A percentile compares a stretch with the other conserved stretches of the same genome.
These are phyloP conservation scores for Cardamine resedifolia DNA, from an alignment of 345 rosid species.

Conservation along the genomic window DNA sequence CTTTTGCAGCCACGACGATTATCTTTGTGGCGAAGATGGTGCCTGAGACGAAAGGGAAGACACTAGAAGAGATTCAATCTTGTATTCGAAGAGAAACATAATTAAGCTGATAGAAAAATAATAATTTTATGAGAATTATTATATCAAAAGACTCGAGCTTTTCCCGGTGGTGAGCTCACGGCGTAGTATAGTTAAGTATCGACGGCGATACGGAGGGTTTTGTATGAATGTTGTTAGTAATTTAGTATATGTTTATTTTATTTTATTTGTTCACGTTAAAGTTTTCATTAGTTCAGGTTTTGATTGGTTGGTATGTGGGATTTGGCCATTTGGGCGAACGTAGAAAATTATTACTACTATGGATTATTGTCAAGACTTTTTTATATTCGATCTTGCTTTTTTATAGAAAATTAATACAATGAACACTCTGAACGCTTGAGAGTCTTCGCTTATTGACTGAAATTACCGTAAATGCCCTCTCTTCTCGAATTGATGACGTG, in stretches of 20 bases:
- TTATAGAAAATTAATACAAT: too few species aligned
- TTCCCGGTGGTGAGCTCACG: neutral
- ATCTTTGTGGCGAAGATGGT: constrained; percentile 73
- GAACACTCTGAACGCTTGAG: neutral
- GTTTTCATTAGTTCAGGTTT: constrained; percentile 7
- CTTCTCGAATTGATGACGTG: constrained; percentile 4
- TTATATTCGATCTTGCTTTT: too few species aligned
- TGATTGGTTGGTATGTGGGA: neutral
- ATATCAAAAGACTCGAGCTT: constrained; percentile 7
- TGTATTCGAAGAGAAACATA: constrained; percentile 46
- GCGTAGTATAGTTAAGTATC: neutral
- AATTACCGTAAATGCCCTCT: neutral
- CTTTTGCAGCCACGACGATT: constrained; percentile 56
- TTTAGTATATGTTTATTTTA: neutral
- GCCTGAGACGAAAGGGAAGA: constrained; percentile 95
- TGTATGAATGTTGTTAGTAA: neutral
- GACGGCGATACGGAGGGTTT: neutral
- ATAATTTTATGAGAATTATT: neutral
- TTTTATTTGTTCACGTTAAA: neutral
- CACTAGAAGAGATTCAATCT: constrained; percentile 84
- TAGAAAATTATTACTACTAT: too few species aligned
- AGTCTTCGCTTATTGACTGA: neutral
- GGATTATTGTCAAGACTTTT: too few species aligned
- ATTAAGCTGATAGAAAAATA: neutral
- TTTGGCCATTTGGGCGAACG: too few species aligned